phyloP scores from a whole-genome alignment of 192 early-diverging fungal genomes.

The Dissophora ornata region DNA sequence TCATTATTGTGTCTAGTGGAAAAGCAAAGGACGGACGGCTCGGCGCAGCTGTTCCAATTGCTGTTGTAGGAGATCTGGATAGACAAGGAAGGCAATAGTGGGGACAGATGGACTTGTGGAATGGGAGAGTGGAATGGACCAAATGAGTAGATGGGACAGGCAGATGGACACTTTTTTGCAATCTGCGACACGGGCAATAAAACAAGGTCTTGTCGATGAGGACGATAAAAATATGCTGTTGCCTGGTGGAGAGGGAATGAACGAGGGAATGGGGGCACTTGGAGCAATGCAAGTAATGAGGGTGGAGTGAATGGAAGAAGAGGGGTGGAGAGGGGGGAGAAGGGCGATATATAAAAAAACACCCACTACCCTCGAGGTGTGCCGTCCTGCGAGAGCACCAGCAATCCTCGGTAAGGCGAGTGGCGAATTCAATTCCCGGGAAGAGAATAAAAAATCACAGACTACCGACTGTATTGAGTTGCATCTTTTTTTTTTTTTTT shows the following conservation, averaged over 20 bases:
- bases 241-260: neutral
- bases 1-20: neutral
- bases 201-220: neutral
- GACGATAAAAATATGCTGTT: neutral
- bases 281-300: no score
- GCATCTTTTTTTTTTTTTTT: neutral
- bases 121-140: neutral
- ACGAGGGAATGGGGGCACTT: neutral
- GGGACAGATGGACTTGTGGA: no score
- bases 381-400: neutral
- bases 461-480: neutral
- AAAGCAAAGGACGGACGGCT: neutral
- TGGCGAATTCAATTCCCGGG: constrained; percentile 1
- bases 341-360: no score
- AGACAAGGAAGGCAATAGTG: neutral
- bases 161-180: neutral
- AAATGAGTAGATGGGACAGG: constrained; percentile 1
- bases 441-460: neutral
- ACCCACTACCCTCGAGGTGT: no score
- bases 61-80: neutral
- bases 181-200: neutral
- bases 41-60: no score
- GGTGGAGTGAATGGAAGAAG: neutral
- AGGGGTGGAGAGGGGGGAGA: neutral
- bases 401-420: constrained; percentile 11